Evolutionary conservation across 2,329 filamentous ascomycete genomes (phyloP).

Genomic region (Emmonsia crescens): DNA sequence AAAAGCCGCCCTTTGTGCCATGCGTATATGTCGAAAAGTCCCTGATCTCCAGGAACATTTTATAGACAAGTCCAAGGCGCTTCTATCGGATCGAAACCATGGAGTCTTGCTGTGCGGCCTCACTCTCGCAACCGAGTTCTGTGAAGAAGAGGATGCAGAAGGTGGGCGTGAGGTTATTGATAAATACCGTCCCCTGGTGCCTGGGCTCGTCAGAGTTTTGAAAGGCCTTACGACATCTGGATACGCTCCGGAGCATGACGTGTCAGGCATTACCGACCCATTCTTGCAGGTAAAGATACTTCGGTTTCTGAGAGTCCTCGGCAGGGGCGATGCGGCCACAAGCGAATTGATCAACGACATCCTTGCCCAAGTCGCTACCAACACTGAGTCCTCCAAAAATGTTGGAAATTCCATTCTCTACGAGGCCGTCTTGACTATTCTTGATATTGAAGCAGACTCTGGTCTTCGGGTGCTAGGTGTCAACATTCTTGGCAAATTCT

Average conservation of each 20-base stretch:
- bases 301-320: slow-evolving; percentile 72
- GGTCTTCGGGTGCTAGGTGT: slow-evolving; percentile 88
- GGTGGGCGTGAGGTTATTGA: slow-evolving; percentile 85
- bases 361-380: slow-evolving; percentile 90
- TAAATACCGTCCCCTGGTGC: slow-evolving; percentile 79
- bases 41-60: slow-evolving; percentile 97
- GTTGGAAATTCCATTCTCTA: slow-evolving; percentile 97
- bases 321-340: slow-evolving; percentile 71
- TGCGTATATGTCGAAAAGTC: slow-evolving; percentile 97
- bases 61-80: slow-evolving; percentile 77
- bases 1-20: slow-evolving; percentile 96
- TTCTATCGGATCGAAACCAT: slow-evolving; percentile 88
- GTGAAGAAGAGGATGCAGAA: slow-evolving; percentile 88
- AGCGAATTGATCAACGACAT: slow-evolving; percentile 99
- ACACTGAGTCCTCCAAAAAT: slow-evolving; percentile 96
- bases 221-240: slow-evolving; percentile 90
- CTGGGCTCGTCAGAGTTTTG: slow-evolving; percentile 73
- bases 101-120: slow-evolving; percentile 88
- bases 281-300: slow-evolving; percentile 97
- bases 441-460: slow-evolving; percentile 96
- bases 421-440: slow-evolving; percentile 90
- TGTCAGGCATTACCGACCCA: slow-evolving; percentile 94
- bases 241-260: slow-evolving; percentile 95
- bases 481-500: slow-evolving; percentile 95
- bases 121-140: slow-evolving; percentile 82